These are phyloP conservation scores for Leishmania tarentolae DNA, from an alignment of 208 protist genomes.

Conservation along the genomic window DNA sequence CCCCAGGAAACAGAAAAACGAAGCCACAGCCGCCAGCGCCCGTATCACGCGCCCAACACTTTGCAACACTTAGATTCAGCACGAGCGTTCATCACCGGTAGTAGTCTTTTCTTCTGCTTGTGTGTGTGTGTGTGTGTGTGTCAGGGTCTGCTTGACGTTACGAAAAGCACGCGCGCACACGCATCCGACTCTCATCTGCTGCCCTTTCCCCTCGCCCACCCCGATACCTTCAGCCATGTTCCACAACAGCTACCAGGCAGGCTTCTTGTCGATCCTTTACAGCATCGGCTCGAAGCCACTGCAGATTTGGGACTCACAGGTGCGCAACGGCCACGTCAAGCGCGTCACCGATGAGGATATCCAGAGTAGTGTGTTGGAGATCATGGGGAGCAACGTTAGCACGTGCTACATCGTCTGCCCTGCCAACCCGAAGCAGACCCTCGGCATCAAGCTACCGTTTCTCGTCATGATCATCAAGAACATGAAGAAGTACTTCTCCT, in stretches of 20 bases:
- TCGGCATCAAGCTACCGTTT: constrained; percentile 99
- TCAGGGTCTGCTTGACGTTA: background rate
- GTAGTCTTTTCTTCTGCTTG: background rate
- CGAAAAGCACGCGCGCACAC: background rate
- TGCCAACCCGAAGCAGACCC: constrained; percentile 95
- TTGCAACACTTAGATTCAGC: background rate
- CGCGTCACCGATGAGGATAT: constrained; percentile 99
- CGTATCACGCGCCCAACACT: background rate
- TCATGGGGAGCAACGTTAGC: constrained; percentile 98
- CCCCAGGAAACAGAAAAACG: background rate
- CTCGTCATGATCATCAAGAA: constrained; percentile 99
- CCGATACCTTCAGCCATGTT: constrained; percentile 90
- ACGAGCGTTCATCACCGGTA: background rate
- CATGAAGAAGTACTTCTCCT: constrained; percentile 99
- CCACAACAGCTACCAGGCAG: constrained; percentile 99
- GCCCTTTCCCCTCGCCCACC: background rate
- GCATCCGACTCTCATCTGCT: background rate
- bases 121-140: background rate
- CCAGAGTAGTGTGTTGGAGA: constrained; percentile 98
- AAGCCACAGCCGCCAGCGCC: too few species aligned
- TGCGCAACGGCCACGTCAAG: constrained; percentile 99
- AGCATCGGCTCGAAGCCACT: constrained; percentile 98
- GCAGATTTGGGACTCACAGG: constrained; percentile 98
- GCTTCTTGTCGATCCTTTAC: constrained; percentile 99
- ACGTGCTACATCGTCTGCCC: constrained; percentile 99